phyloP scores from a whole-genome alignment of 2,329 filamentous ascomycete genomes.

The Lachnellula willkommii region DNA sequence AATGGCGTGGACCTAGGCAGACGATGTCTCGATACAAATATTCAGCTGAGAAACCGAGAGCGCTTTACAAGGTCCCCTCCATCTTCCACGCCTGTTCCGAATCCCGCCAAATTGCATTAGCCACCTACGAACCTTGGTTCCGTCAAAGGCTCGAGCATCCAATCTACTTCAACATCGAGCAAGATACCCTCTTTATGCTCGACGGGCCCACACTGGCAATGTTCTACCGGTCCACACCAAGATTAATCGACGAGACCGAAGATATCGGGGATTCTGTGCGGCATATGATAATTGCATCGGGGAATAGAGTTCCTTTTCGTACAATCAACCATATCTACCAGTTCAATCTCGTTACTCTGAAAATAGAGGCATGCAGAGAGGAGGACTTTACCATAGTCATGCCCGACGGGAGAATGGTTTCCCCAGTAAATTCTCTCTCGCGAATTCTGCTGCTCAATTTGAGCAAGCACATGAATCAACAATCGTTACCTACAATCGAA shows the following conservation, averaged over 20 bases:
- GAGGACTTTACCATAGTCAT: too few species aligned
- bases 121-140: not conserved
- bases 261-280: not conserved
- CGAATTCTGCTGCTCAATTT: not conserved
- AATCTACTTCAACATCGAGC: not conserved
- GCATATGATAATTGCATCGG: not conserved
- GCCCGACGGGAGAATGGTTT: too few species aligned
- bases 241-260: not conserved
- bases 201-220: not conserved
- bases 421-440: not conserved
- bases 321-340: too few species aligned
- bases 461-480: not conserved
- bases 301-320: too few species aligned
- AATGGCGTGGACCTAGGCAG: not conserved
- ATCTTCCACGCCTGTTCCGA: not conserved
- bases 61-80: not conserved
- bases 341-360: too few species aligned
- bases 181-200: not conserved
- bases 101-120: not conserved
- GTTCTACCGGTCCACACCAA: not conserved
- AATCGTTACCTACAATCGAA: not conserved
- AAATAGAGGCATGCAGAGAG: too few species aligned
- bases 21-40: not conserved
- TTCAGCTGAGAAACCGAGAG: too few species aligned
- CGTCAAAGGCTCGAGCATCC: not conserved